Base-by-base conservation (phyloP, 176 grass and related monocot species). In the Musa acuminata region DNA sequence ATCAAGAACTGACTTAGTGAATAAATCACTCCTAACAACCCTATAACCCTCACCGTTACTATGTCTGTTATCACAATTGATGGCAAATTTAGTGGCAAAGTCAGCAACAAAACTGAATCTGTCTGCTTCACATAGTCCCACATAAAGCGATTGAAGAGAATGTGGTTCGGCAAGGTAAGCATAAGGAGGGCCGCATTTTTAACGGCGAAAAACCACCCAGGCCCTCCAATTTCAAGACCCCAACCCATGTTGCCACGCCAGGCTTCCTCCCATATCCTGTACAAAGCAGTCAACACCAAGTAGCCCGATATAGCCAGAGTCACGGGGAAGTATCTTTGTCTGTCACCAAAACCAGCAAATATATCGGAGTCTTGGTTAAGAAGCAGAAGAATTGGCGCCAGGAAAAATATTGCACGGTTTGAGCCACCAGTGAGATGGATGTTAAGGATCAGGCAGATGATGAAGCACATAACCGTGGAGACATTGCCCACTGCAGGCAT, bases 341-440 rank as follows among this genome's bases (percentile, higher is more conserved):
- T 84, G 70, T 99, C 96, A 73, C 91, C 91, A 89, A 99, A 99
- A 79, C 84, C 86, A 64, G 90, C 85, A 54, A 91, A 85, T 19
- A 99, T 91, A 72, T 99, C 96, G 27, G 96, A 99, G 78, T 99
- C 96, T 75, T 99, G 96, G 74, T 99, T 99, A 69, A 99, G 78
- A 65, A 99, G 90, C 64, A 99, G 71, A 63, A 99, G 87, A 77
- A 99, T 87, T 53, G 96, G 96, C 11, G 96, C 90, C 53, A 99
- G 81, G 73, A 99, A 86, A 82, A 99, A 99, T 87, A 99, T 95
- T 50, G 88, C 91, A 75, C 86, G 90, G 69, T 91, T 99, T 22
- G 95, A 94, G 43, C 90, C 88, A 85, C 91, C 95, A 8, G 91
- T 99, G 51, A 99, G 84, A 63, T 86, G 87, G 52, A 91, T 72